A percentile compares a stretch with the other conserved stretches of the same genome.
These are phyloP conservation scores for Pestalotiopsis sp. DNA, from an alignment of 2,329 filamentous ascomycete genomes.

Conservation along the genomic window DNA sequence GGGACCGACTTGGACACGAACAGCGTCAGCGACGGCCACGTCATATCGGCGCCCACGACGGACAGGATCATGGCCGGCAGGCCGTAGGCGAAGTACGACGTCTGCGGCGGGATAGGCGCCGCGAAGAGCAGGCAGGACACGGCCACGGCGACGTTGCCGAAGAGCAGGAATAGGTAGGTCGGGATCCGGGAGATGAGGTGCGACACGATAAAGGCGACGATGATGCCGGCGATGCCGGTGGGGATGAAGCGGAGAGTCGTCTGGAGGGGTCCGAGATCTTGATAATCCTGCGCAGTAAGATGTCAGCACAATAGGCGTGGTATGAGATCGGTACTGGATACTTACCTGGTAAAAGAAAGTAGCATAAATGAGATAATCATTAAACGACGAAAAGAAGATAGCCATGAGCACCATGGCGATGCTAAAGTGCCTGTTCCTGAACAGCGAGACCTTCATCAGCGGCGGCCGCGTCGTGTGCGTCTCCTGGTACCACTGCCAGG, in stretches of 20 bases:
- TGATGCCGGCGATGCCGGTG: conserved; percentile 59
- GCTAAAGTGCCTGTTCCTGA: conserved; percentile 59
- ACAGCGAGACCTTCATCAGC: conserved; percentile 68
- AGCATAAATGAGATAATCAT: conserved; percentile 67
- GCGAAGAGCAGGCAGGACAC: conserved; percentile 63
- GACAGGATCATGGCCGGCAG: conserved; percentile 67
- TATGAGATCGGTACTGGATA: accelerated
- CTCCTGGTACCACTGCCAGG: conserved; percentile 65
- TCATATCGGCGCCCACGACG: conserved; percentile 67
- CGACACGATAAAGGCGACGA: conserved; percentile 59
- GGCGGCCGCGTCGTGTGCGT: conserved; percentile 51
- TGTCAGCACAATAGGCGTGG: not conserved
- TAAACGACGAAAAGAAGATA: conserved; percentile 69
- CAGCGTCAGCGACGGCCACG: conserved; percentile 66
- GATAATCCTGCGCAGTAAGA: conserved; percentile 47
- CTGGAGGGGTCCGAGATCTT: conserved; percentile 61
- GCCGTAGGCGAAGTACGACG: conserved; percentile 68
- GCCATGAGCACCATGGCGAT: conserved; percentile 67
- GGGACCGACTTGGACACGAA: conserved; percentile 67
- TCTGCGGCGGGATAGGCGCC: conserved; percentile 59
- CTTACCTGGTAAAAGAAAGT: conserved; percentile 67
- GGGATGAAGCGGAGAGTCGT: conserved; percentile 71
- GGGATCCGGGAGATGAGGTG: conserved; percentile 59
- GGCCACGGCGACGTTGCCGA: conserved; percentile 57
- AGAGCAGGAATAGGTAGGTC: conserved; percentile 57